Percentiles rank a stretch among this genome's conserved stretches.
phyloP scores from a whole-genome alignment of 1,139 yeast species.

The Suhomyces coccinellae region DNA sequence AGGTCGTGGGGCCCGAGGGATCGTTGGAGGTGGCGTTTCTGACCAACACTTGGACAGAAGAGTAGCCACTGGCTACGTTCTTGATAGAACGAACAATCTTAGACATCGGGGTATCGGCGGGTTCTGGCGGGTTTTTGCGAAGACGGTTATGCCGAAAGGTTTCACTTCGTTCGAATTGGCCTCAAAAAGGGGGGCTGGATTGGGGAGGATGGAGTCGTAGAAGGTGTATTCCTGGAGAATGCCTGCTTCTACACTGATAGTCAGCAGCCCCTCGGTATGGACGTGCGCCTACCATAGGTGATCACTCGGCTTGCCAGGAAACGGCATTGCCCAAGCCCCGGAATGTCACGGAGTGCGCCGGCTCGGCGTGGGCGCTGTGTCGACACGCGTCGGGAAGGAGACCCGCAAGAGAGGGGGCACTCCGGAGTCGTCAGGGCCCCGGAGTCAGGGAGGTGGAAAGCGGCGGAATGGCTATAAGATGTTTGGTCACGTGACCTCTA shows the following conservation, averaged over 20 bases:
- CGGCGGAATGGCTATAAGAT: no score
- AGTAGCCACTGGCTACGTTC: slow-evolving; percentile 91
- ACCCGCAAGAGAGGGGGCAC: neutral
- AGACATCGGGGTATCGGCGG: slow-evolving; percentile 49
- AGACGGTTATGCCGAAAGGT: neutral
- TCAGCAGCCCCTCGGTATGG: slow-evolving; percentile 5
- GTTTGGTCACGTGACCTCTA: neutral
- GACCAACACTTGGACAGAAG: slow-evolving; percentile 81
- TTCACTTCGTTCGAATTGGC: neutral
- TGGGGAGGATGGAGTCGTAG: neutral
- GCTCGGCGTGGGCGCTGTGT: neutral
- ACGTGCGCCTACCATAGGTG: slow-evolving; percentile 8
- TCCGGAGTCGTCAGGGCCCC: neutral
- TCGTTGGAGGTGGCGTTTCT: slow-evolving; percentile 95
- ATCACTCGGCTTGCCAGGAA: slow-evolving; percentile 5
- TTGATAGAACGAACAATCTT: slow-evolving; percentile 85
- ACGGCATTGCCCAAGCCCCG: neutral
- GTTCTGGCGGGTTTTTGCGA: neutral
- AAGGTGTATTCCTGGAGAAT: neutral
- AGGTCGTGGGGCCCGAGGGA: slow-evolving; percentile 77
- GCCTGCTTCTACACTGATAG: neutral
- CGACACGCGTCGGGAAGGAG: neutral
- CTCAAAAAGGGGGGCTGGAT: neutral
- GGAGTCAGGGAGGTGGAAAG: no score
- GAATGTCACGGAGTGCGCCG: neutral